Conservation (phyloP, 1,284 basidiomycete genomes). For the Xerocomus amazonicus region DNA sequence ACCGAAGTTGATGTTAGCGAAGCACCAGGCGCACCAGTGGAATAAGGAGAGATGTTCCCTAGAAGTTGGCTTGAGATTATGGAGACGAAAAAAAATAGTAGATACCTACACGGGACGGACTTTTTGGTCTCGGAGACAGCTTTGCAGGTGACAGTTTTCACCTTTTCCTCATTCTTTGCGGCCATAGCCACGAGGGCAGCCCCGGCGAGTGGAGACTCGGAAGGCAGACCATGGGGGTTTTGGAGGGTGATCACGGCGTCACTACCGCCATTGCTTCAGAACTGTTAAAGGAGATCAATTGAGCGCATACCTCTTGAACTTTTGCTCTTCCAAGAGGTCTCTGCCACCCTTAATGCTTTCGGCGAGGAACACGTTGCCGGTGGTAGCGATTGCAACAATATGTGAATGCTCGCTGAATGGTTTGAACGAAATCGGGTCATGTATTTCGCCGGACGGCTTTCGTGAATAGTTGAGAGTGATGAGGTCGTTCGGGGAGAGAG, state of each 20-base stretch:
- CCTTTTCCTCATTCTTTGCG: slow-evolving; percentile 31
- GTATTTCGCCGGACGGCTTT: slow-evolving; percentile 75
- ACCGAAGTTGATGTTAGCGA: slow-evolving; percentile 91
- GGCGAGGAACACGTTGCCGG: slow-evolving; percentile 87
- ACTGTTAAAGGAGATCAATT: not conserved
- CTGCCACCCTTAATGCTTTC: slow-evolving; percentile 87
- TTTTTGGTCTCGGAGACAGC: slow-evolving; percentile 47
- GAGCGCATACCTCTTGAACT: slow-evolving; percentile 71
- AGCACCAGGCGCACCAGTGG: slow-evolving; percentile 87
- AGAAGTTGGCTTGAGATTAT: slow-evolving; percentile 9
- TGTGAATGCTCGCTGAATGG: slow-evolving; percentile 90
- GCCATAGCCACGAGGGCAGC: slow-evolving; percentile 29
- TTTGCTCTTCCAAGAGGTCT: slow-evolving; percentile 83
- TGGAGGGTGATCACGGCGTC: slow-evolving; percentile 91
- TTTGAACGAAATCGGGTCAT: slow-evolving; percentile 93
- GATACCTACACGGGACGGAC: slow-evolving; percentile 58
- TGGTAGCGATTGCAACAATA: slow-evolving; percentile 85
- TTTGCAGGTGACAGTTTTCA: slow-evolving; percentile 36
- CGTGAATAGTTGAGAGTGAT: slow-evolving; percentile 87
- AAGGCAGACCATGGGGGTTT: slow-evolving; percentile 73
- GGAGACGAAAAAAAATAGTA: not conserved
- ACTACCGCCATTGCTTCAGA: slow-evolving; percentile 37
- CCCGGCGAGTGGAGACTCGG: slow-evolving; percentile 47
- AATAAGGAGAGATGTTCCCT: slow-evolving; percentile 93
- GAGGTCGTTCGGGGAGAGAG: slow-evolving; percentile 75